Conservation (phyloP, 169 alveolate genomes). For the Babesia ovis region DNA sequence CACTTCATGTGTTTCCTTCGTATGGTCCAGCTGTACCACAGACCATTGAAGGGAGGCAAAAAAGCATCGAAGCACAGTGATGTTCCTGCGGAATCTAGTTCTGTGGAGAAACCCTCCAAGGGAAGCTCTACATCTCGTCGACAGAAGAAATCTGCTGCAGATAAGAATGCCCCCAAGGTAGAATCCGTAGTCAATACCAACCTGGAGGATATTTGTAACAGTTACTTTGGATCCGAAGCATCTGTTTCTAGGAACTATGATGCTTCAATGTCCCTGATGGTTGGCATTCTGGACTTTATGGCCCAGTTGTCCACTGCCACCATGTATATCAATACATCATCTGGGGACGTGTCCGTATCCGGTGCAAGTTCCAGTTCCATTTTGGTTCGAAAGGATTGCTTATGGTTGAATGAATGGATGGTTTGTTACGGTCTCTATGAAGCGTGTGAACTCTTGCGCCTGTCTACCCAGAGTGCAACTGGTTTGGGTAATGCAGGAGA, state of each 20-base stretch:
- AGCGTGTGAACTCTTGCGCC: slow-evolving; percentile 4
- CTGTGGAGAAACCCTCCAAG: background rate
- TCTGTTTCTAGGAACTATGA: background rate
- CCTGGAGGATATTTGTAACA: slow-evolving; percentile 3
- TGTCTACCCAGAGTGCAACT: background rate
- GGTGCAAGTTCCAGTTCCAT: background rate
- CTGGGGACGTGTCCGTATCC: slow-evolving; percentile 6
- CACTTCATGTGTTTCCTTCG: slow-evolving; percentile 18
- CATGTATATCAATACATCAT: slow-evolving; percentile 13
- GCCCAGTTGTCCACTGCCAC: slow-evolving; percentile 23
- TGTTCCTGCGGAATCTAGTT: background rate
- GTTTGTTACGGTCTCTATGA: slow-evolving; percentile 19
- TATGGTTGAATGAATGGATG: slow-evolving; percentile 35
- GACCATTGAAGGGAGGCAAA: background rate
- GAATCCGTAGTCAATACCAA: background rate
- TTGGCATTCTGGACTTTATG: slow-evolving; percentile 14
- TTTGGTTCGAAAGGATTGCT: background rate
- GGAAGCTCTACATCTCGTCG: background rate
- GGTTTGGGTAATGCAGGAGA: background rate
- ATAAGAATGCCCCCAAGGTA: background rate
- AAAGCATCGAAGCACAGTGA: background rate
- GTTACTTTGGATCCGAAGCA: slow-evolving; percentile 2
- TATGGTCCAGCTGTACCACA: background rate
- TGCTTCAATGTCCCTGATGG: slow-evolving; percentile 10
- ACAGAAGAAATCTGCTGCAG: background rate